A percentile compares a stretch with the other conserved stretches of the same genome.
These are phyloP conservation scores for Pestalotiopsis sp. DNA, from an alignment of 2,329 filamentous ascomycete genomes.

Conservation along the genomic window DNA sequence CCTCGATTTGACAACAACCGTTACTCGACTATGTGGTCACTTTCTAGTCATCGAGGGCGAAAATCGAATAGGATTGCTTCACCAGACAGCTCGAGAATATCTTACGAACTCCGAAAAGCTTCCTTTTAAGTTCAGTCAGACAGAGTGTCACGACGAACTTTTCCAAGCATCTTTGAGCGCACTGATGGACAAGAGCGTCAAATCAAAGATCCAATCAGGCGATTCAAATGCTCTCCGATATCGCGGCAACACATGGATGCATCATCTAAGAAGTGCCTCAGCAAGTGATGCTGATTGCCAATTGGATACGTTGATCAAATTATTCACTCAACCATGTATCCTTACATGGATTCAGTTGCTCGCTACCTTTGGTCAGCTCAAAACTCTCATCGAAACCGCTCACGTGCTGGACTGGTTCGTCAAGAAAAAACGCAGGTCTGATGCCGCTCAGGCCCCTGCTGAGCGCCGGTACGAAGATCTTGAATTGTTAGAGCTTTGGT, in stretches of 20 bases:
- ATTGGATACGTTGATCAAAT: slow-evolving; percentile 7
- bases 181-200: slow-evolving; percentile 8
- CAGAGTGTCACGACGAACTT: slow-evolving; percentile 8
- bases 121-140: slow-evolving; percentile 4
- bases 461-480: slow-evolving; percentile 12
- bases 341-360: slow-evolving; percentile 19
- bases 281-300: background rate
- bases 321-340: slow-evolving; percentile 14
- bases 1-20: slow-evolving; percentile 17
- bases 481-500: slow-evolving; percentile 16
- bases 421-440: background rate
- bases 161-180: slow-evolving; percentile 1
- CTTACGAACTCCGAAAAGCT: slow-evolving; percentile 4
- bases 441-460: background rate
- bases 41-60: slow-evolving; percentile 17
- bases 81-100: slow-evolving; percentile 21
- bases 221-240: slow-evolving; percentile 13
- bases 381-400: slow-evolving; percentile 13
- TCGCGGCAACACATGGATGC: slow-evolving; percentile 12
- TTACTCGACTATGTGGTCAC: slow-evolving; percentile 18
- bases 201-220: background rate
- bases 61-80: slow-evolving; percentile 14
- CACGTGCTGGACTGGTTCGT: background rate
- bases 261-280: slow-evolving; percentile 7
- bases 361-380: slow-evolving; percentile 14